A percentile compares a stretch with the other conserved stretches of the same genome.
phyloP scores from a whole-genome alignment of 306 rosid genomes.

The Medicago ruthenica region DNA sequence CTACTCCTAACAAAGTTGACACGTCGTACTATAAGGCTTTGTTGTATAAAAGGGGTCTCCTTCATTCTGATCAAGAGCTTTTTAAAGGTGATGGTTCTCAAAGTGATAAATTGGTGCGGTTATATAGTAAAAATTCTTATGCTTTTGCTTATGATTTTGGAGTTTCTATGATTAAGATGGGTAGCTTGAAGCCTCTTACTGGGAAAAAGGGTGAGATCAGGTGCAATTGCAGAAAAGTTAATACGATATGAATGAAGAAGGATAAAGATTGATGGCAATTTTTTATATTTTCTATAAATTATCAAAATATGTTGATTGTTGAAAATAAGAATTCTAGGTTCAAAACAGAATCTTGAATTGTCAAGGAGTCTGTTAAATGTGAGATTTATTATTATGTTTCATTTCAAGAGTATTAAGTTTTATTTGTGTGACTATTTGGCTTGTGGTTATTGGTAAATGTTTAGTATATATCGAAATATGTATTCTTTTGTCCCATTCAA shows the following conservation, averaged over 20 bases:
- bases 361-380: not conserved
- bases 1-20: conserved; percentile 41
- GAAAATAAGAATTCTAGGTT: conserved; percentile 33
- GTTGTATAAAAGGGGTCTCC: conserved; percentile 45
- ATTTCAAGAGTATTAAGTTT: not conserved
- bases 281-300: conserved; percentile 13
- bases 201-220: conserved; percentile 50
- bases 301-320: not conserved
- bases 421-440: not conserved
- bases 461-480: not conserved
- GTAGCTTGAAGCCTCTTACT: conserved; percentile 48
- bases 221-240: conserved; percentile 48
- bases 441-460: not conserved
- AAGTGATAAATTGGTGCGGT: conserved; percentile 41
- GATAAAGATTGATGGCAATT: not conserved
- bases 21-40: conserved; percentile 37
- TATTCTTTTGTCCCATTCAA: not conserved
- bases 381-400: not conserved
- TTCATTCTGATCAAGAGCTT: conserved; percentile 58
- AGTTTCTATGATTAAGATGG: conserved; percentile 55
- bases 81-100: conserved; percentile 44
- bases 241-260: conserved; percentile 5
- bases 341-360: conserved; percentile 30
- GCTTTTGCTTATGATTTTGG: conserved; percentile 51
- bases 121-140: conserved; percentile 28